phyloP scores from a whole-genome alignment of 2,329 filamentous ascomycete species.

The Aspergillus fructus region DNA sequence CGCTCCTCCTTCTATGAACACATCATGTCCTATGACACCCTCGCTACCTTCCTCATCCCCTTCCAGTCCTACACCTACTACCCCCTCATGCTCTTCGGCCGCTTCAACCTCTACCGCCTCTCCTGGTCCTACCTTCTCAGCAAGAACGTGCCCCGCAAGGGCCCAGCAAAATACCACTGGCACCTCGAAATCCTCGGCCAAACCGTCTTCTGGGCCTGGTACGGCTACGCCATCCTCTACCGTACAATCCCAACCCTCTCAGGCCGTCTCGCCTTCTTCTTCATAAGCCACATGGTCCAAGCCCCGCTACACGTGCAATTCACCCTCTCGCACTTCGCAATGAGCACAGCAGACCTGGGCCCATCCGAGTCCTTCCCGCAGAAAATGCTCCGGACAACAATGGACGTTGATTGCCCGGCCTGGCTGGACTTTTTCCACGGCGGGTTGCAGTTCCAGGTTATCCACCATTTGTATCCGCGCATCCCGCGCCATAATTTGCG shows the following conservation, averaged over 20 bases:
- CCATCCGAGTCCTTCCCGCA: slow-evolving; percentile 81
- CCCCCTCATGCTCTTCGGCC: slow-evolving; percentile 71
- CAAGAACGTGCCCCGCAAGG: slow-evolving; percentile 68
- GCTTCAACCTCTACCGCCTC: slow-evolving; percentile 84
- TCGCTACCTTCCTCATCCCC: not conserved
- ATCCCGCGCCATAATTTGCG: slow-evolving; percentile 81
- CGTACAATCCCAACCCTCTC: slow-evolving; percentile 64
- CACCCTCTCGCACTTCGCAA: slow-evolving; percentile 87
- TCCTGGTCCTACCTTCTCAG: slow-evolving; percentile 73
- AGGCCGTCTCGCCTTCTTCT: slow-evolving; percentile 68
- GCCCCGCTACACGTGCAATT: slow-evolving; percentile 84
- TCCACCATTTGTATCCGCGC: slow-evolving; percentile 79
- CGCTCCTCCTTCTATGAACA: slow-evolving; percentile 75
- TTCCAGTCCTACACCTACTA: slow-evolving; percentile 81
- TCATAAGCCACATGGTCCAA: slow-evolving; percentile 76
- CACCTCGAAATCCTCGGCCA: slow-evolving; percentile 73
- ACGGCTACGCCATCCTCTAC: slow-evolving; percentile 76
- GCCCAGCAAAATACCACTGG: slow-evolving; percentile 76
- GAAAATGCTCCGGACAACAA: slow-evolving; percentile 84
- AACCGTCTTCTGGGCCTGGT: slow-evolving; percentile 79
- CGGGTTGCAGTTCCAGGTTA: slow-evolving; percentile 81
- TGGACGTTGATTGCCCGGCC: slow-evolving; percentile 82
- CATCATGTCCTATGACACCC: not conserved
- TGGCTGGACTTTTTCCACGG: slow-evolving; percentile 89
- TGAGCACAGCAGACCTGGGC: slow-evolving; percentile 83